Percentiles rank a stretch among this genome's conserved stretches.
phyloP scores from a whole-genome alignment of 768 basidiomycete genomes.

The Suillus paluster region DNA sequence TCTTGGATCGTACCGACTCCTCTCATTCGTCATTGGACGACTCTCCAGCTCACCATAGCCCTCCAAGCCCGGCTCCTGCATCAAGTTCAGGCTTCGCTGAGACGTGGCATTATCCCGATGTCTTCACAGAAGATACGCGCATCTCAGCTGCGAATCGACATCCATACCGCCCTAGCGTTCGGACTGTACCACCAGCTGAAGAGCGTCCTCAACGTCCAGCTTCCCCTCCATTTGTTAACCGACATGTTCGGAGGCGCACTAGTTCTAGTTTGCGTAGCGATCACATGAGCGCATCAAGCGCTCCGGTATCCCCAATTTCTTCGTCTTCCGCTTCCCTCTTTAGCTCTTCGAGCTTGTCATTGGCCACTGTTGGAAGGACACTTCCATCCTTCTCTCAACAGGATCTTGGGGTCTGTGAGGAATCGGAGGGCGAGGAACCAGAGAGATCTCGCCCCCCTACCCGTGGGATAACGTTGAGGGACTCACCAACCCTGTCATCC shows the following conservation, averaged over 20 bases:
- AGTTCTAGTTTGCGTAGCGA: slow-evolving; percentile 33
- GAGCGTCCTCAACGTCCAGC: slow-evolving; percentile 23
- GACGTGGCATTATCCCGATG: slow-evolving; percentile 4
- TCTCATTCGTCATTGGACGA: slow-evolving; percentile 29
- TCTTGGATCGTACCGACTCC: slow-evolving; percentile 34
- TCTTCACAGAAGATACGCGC: not conserved
- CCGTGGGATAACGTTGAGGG: slow-evolving; percentile 17
- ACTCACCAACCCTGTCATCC: not conserved
- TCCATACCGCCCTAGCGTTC: slow-evolving; percentile 1
- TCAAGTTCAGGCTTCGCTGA: not conserved
- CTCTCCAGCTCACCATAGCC: slow-evolving; percentile 23
- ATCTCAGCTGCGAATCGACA: slow-evolving; percentile 1
- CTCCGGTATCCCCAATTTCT: slow-evolving; percentile 37
- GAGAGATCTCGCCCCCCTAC: slow-evolving; percentile 25
- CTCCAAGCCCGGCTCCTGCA: slow-evolving; percentile 22
- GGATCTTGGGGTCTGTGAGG: slow-evolving; percentile 21
- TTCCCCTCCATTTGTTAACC: slow-evolving; percentile 38
- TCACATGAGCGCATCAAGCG: slow-evolving; percentile 33
- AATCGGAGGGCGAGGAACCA: slow-evolving; percentile 24
- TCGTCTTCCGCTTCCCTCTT: slow-evolving; percentile 32
- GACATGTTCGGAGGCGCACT: slow-evolving; percentile 38
- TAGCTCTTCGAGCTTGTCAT: slow-evolving; percentile 19
- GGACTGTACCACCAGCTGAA: not conserved
- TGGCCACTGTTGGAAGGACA: slow-evolving; percentile 24
- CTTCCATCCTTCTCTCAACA: slow-evolving; percentile 13